Conservation (phyloP, 192 early-diverging fungal genomes). For the Coemansia erecta region DNA sequence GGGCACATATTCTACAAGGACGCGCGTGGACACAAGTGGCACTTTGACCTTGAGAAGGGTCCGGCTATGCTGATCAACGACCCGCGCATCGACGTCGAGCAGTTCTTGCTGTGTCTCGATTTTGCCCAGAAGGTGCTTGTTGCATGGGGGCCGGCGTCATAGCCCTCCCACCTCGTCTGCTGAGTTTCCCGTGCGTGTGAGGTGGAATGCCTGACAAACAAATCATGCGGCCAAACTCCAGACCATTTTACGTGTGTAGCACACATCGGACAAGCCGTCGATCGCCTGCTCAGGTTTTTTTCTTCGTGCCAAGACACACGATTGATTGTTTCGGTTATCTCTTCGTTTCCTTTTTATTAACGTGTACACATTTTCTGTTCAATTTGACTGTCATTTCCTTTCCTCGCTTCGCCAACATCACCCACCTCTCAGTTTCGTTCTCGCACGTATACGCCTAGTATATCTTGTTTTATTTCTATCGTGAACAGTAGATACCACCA, state of each 20-base stretch:
- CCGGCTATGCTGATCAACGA: slow-evolving; percentile 44
- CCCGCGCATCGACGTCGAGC: slow-evolving; percentile 37
- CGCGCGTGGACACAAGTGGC: slow-evolving; percentile 37
- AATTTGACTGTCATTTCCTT: too few relatives aligned
- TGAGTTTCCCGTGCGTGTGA: too few relatives aligned
- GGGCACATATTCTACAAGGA: slow-evolving; percentile 43
- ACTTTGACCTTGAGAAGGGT: slow-evolving; percentile 48
- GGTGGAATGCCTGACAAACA: too few relatives aligned
- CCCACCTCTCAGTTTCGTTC: too few relatives aligned
- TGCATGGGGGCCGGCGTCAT: slow-evolving; percentile 21
- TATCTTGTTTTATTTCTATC: slow-evolving; percentile 1
- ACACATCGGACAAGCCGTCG: too few relatives aligned
- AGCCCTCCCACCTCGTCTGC: slow-evolving; percentile 1
- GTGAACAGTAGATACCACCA: background rate
- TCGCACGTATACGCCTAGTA: too few relatives aligned
- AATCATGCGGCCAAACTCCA: too few relatives aligned
- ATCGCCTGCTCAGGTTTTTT: too few relatives aligned
- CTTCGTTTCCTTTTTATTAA: slow-evolving; percentile 3
- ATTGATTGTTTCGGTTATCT: background rate
- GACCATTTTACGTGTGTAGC: too few relatives aligned
- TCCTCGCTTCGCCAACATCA: too few relatives aligned
- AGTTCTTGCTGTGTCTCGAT: slow-evolving; percentile 42
- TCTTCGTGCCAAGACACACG: background rate
- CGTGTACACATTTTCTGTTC: too few relatives aligned
- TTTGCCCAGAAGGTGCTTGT: slow-evolving; percentile 43